These are phyloP conservation scores for Cairneyella variabilis DNA, from an alignment of 495 filamentous ascomycete genomes.

Conservation along the genomic window DNA sequence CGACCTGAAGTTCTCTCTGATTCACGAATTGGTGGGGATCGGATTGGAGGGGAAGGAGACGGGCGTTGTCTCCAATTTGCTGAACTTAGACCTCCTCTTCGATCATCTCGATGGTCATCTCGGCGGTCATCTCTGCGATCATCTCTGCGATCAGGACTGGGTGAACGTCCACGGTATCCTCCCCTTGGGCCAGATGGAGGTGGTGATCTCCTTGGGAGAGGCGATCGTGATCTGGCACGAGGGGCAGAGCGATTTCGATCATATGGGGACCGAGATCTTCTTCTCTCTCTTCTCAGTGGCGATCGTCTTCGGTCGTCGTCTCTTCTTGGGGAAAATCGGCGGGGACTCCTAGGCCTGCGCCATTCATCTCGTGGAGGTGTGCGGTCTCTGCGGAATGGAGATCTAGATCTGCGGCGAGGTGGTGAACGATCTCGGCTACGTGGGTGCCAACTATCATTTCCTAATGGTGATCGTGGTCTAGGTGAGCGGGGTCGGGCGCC, in stretches of 20 bases:
- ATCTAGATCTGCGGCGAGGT: conserved; percentile 29
- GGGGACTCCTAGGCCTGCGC: conserved; percentile 20
- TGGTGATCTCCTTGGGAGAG: conserved; percentile 22
- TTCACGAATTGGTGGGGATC: conserved; percentile 20
- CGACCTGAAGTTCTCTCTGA: conserved; percentile 23
- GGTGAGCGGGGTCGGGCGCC: conserved; percentile 41
- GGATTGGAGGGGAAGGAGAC: too few species aligned
- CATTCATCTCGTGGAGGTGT: conserved; percentile 23
- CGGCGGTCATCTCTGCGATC: conserved; percentile 21
- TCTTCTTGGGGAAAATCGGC: conserved; percentile 27
- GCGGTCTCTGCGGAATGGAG: conserved; percentile 24
- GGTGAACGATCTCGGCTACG: conserved; percentile 26
- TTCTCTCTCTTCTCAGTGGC: conserved; percentile 25
- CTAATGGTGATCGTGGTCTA: conserved; percentile 30
- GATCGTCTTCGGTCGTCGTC: conserved; percentile 27
- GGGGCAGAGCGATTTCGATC: conserved; percentile 21
- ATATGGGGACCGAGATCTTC: conserved; percentile 28
- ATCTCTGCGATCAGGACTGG: conserved; percentile 24
- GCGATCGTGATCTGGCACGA: conserved; percentile 15
- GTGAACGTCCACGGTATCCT: conserved; percentile 19
- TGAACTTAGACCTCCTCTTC: conserved; percentile 12
- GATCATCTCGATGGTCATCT: not conserved
- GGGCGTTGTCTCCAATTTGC: conserved; percentile 22
- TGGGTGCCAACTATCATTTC: conserved; percentile 25
- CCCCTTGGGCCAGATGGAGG: conserved; percentile 22